phyloP scores from a whole-genome alignment of 345 rosid genomes.

The Excoecaria agallocha region DNA sequence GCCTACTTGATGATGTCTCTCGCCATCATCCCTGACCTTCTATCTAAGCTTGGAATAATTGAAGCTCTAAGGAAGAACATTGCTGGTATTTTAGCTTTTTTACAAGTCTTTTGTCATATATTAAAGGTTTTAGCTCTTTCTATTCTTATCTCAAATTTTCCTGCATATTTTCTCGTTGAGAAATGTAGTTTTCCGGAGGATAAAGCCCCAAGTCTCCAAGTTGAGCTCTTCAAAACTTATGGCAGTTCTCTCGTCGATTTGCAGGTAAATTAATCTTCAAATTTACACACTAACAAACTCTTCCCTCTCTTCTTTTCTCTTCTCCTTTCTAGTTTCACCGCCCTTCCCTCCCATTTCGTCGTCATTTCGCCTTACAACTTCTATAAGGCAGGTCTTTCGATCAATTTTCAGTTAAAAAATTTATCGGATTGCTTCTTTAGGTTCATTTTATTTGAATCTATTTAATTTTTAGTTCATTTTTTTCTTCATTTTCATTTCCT shows the following conservation, averaged over 20 bases:
- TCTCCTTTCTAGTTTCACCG: not conserved
- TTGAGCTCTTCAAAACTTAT: conserved; percentile 75
- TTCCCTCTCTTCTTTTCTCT: not conserved
- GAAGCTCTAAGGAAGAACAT: conserved; percentile 73
- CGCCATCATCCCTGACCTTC: too few relatives aligned
- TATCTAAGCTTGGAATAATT: conserved; percentile 59
- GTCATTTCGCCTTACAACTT: not conserved
- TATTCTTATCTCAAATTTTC: not conserved
- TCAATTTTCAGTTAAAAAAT: not conserved
- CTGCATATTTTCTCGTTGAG: conserved; percentile 67
- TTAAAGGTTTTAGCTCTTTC: not conserved
- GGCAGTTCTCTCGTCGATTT: conserved; percentile 95
- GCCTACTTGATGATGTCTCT: too few relatives aligned
- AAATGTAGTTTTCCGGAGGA: conserved; percentile 56
- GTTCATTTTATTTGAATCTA: not conserved
- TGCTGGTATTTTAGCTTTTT: conserved; percentile 42
- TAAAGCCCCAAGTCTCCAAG: conserved; percentile 63
- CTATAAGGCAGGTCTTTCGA: not conserved
- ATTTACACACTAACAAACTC: not conserved
- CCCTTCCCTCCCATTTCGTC: not conserved
- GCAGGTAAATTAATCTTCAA: conserved; percentile 43
- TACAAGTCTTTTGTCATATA: not conserved
- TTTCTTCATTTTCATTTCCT: not conserved
- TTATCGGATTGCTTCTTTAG: not conserved
- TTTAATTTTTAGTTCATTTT: not conserved